These are phyloP conservation scores for Microcyclosporella mali DNA, from an alignment of 2,329 filamentous ascomycete species.

Conservation along the genomic window DNA sequence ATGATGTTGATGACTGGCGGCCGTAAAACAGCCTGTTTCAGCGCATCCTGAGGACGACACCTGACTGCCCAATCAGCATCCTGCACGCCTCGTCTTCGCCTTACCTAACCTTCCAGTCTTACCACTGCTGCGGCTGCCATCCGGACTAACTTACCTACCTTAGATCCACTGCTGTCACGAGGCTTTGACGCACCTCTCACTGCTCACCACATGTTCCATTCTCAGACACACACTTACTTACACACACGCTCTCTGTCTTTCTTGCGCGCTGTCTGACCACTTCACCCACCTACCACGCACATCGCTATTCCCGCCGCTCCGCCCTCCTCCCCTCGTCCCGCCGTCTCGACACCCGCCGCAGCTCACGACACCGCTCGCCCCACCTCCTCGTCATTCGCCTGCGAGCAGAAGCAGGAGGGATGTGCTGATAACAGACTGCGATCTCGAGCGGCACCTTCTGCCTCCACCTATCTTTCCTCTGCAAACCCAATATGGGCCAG, in stretches of 20 bases:
- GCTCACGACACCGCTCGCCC: background rate
- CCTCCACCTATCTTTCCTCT: background rate
- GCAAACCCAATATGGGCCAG: constrained; percentile 27
- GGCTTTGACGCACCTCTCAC: too few relatives aligned
- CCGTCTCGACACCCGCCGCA: background rate
- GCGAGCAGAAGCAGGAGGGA: background rate
- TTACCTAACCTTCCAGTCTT: too few relatives aligned
- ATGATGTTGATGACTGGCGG: too few relatives aligned
- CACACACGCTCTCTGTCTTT: background rate
- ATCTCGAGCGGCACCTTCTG: background rate
- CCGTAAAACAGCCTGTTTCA: too few relatives aligned
- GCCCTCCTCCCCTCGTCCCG: background rate
- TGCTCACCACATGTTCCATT: too few relatives aligned
- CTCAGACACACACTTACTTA: too few relatives aligned
- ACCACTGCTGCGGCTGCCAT: too few relatives aligned
- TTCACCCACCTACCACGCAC: background rate
- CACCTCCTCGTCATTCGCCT: constrained; percentile 1
- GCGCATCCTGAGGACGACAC: too few relatives aligned
- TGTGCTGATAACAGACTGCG: constrained; percentile 6
- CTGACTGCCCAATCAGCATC: too few relatives aligned
- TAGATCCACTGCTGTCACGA: too few relatives aligned
- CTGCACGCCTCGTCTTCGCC: too few relatives aligned
- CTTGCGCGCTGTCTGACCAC: background rate
- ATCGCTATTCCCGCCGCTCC: background rate
- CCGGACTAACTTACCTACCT: too few relatives aligned